phyloP scores from a whole-genome alignment of 148 eudicot species.

The Persicaria tinctoria region DNA sequence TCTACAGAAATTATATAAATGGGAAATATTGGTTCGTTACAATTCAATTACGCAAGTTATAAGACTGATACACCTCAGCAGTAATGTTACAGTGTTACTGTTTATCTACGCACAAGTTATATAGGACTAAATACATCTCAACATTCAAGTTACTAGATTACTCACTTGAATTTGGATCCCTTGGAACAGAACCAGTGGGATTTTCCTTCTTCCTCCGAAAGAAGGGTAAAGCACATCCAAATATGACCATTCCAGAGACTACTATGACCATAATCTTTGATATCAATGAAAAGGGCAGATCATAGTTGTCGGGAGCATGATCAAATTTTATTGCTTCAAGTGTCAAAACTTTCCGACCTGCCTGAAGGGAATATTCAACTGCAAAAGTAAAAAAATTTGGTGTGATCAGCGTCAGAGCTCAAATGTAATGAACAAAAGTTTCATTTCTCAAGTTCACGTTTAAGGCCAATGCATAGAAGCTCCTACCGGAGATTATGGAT shows the following conservation, averaged over 20 bases:
- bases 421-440: neutral
- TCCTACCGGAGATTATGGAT: neutral
- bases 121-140: neutral
- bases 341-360: neutral
- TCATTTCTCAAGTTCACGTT: neutral
- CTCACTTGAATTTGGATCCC: slow-evolving; percentile 61
- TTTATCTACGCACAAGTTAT: too few relatives aligned
- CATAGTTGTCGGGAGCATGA: slow-evolving; percentile 19
- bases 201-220: slow-evolving; percentile 41
- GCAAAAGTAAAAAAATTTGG: neutral
- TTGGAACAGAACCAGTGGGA: slow-evolving; percentile 31
- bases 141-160: slow-evolving; percentile 8
- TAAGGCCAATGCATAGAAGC: neutral
- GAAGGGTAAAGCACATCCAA: slow-evolving; percentile 38
- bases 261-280: slow-evolving; percentile 47
- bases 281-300: slow-evolving; percentile 19
- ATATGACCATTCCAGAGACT: slow-evolving; percentile 43
- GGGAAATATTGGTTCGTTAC: neutral
- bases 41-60: neutral
- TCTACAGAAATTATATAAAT: neutral
- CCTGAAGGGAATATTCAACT: neutral
- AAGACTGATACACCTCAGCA: neutral
- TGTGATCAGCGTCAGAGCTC: neutral
- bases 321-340: neutral
- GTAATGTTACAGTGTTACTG: slow-evolving; percentile 35